A percentile compares a stretch with the other conserved stretches of the same genome.
phyloP scores from a whole-genome alignment of 805 yeast genomes.

The Candida easanensis region DNA sequence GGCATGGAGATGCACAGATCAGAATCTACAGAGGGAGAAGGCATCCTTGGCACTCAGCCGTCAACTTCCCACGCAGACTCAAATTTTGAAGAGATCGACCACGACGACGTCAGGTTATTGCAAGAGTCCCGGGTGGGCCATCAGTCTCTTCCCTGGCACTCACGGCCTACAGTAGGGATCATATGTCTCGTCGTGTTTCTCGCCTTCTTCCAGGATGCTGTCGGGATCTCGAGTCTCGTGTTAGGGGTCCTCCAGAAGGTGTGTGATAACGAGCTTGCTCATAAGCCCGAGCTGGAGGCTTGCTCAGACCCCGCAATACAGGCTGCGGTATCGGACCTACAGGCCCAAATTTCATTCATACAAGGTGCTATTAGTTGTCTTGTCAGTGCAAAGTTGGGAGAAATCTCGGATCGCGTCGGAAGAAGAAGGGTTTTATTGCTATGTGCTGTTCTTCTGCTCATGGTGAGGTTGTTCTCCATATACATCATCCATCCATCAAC shows the following conservation, averaged over 20 bases:
- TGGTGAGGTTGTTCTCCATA: slow-evolving; percentile 22
- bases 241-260: slow-evolving; percentile 30
- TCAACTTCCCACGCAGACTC: too few species aligned
- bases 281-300: slow-evolving; percentile 10
- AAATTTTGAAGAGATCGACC: too few species aligned
- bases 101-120: too few species aligned
- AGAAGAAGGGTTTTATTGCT: slow-evolving; percentile 47
- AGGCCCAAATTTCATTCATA: slow-evolving; percentile 40
- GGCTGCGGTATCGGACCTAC: slow-evolving; percentile 43
- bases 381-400: slow-evolving; percentile 61
- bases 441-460: slow-evolving; percentile 25
- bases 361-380: slow-evolving; percentile 45
- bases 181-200: slow-evolving; percentile 42
- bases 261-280: slow-evolving; percentile 30
- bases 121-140: too few species aligned
- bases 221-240: slow-evolving; percentile 38
- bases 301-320: slow-evolving; percentile 44
- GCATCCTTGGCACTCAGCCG: too few species aligned
- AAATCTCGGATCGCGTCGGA: slow-evolving; percentile 62
- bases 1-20: too few species aligned
- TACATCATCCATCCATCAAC: slow-evolving; percentile 32
- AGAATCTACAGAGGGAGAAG: too few species aligned
- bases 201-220: slow-evolving; percentile 39
- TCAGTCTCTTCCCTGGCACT: slow-evolving; percentile 54
- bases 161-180: slow-evolving; percentile 53